Conservation (phyloP, 2,329 filamentous ascomycete genomes). For the Tricladium varicosporioides region DNA sequence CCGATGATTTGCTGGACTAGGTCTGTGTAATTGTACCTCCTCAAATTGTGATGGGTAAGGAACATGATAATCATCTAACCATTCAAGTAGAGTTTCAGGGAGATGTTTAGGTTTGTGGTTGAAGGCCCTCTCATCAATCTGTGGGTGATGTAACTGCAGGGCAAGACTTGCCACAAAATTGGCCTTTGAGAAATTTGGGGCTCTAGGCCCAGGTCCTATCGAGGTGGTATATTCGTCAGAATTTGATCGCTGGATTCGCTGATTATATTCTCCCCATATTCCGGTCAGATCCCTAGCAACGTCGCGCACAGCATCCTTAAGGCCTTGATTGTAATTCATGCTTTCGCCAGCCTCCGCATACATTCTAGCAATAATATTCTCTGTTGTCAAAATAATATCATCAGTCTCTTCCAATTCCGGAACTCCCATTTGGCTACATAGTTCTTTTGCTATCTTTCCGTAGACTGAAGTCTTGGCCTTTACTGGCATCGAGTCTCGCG, state of each 20-base stretch:
- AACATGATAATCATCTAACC: conserved; percentile 76
- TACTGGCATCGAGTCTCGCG: conserved; percentile 18
- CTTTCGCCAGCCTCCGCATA: conserved; percentile 63
- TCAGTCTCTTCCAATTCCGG: conserved; percentile 67
- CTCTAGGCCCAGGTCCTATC: conserved; percentile 63
- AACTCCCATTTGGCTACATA: conserved; percentile 57
- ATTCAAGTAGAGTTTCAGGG: conserved; percentile 77
- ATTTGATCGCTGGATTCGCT: conserved; percentile 45
- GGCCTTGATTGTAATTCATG: conserved; percentile 45
- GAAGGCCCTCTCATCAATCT: conserved; percentile 32
- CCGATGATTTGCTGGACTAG: conserved; percentile 72
- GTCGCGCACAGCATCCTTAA: conserved; percentile 55
- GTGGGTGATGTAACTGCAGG: conserved; percentile 74
- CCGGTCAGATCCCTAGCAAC: conserved; percentile 50
- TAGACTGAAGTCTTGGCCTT: conserved; percentile 40
- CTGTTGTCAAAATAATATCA: conserved; percentile 71
- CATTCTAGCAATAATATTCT: conserved; percentile 64
- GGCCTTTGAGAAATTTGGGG: conserved; percentile 70
- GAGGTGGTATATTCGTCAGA: conserved; percentile 55
- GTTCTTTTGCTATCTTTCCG: conserved; percentile 67
- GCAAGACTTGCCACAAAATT: conserved; percentile 75
- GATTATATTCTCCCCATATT: conserved; percentile 53
- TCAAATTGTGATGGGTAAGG: conserved; percentile 66
- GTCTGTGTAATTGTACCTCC: conserved; percentile 60
- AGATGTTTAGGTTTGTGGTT: conserved; percentile 48